Conservation (phyloP, 169 alveolate species). For the Eimeria praecox region DNA sequence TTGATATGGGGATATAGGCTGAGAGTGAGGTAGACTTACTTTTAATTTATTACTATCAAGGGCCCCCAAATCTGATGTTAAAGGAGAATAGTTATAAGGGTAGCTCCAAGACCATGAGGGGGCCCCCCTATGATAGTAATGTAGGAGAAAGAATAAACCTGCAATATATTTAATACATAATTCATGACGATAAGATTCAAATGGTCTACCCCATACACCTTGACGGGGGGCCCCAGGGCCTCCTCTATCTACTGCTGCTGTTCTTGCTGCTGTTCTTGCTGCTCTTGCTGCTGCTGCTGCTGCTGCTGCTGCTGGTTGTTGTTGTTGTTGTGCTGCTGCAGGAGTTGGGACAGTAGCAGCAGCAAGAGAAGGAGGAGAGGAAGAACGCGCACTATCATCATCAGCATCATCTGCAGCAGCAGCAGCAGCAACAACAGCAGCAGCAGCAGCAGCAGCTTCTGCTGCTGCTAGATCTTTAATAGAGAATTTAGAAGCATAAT, state of each 20-base stretch:
- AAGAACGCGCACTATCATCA: neutral
- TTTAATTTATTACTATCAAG: neutral
- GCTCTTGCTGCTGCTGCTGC: no score
- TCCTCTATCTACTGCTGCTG: neutral
- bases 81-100: conserved; percentile 98
- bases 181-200: conserved; percentile 45
- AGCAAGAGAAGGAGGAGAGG: neutral
- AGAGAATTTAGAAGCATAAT: conserved; percentile 73
- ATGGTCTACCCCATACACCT: conserved; percentile 20
- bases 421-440: neutral
- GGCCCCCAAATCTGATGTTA: conserved; percentile 76
- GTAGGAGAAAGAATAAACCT: conserved; percentile 74
- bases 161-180: conserved; percentile 21
- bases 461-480: conserved; percentile 52
- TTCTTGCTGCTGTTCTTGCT: no score
- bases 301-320: no score
- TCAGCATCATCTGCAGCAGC: conserved; percentile 9
- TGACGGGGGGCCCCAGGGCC: neutral
- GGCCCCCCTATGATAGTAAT: conserved; percentile 92
- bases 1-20: conserved; percentile 58
- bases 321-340: no score
- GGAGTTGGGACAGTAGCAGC: no score
- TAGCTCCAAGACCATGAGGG: conserved; percentile 99
- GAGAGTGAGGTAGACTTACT: conserved; percentile 4
- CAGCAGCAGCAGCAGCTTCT: conserved; percentile 20